Percentiles rank a stretch among this genome's conserved stretches.
Conservation (phyloP, 129 eudicot species). For the Flaveria robusta region DNA sequence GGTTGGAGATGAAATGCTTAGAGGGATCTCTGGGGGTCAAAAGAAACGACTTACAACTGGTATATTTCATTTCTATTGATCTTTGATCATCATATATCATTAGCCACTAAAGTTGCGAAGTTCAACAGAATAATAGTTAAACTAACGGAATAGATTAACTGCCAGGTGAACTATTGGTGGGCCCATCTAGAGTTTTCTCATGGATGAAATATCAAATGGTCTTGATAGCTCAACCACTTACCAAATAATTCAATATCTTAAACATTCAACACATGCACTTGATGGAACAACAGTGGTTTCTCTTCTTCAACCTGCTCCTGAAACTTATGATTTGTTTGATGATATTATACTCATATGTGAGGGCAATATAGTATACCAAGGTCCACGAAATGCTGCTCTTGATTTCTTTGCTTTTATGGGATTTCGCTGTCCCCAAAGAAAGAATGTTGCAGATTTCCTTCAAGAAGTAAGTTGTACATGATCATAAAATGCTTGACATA, state of each 20-base stretch:
- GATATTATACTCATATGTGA: constrained; percentile 85
- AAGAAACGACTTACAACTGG: constrained; percentile 97
- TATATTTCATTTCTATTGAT: constrained; percentile 22
- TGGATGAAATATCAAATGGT: constrained; percentile 98
- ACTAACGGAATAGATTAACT: constrained; percentile 35
- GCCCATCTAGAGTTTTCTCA: constrained; percentile 84
- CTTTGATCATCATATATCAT: constrained; percentile 4
- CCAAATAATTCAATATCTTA: constrained; percentile 82
- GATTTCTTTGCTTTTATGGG: constrained; percentile 88
- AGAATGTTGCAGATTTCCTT: constrained; percentile 95
- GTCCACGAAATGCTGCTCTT: constrained; percentile 70
- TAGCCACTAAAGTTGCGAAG: constrained; percentile 2
- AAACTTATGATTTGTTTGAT: constrained; percentile 90
- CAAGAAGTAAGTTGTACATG: constrained; percentile 73
- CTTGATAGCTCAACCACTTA: constrained; percentile 94
- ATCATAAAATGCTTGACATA: not conserved
- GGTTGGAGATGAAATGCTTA: constrained; percentile 99
- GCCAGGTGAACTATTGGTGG: constrained; percentile 83
- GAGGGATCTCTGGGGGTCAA: constrained; percentile 97
- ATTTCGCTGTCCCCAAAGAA: constrained; percentile 81
- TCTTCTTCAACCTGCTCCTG: constrained; percentile 99
- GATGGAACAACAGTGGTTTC: constrained; percentile 84
- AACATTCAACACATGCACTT: constrained; percentile 83
- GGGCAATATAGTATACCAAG: constrained; percentile 95
- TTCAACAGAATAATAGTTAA: not conserved